Base-by-base conservation (phyloP, 164 flowering plant genomes). In the Dillenia turbinata region DNA sequence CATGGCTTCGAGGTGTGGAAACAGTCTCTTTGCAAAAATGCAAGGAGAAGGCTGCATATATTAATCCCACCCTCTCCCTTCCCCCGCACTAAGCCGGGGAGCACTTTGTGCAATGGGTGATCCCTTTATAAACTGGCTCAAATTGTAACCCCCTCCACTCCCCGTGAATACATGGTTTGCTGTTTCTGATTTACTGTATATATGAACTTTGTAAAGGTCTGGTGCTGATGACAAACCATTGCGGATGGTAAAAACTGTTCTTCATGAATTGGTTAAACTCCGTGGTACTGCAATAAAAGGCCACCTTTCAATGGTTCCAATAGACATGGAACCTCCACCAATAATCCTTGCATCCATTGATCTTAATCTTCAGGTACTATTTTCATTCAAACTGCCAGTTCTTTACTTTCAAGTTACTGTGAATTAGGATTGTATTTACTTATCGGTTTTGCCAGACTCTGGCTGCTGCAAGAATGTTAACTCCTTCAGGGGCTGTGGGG, bases 221-320 rank as follows among this genome's bases (percentile, higher is more conserved):
- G 99, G 99, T 64, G 94, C 97, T 60, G 99, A 95, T 81, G 99
- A 95, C 75, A 95, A 95, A 67, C 99, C 99, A 19, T 73, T 95
- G 75, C 85, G 99, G 11, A 95, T 95, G 99, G 97, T 95, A 44
- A 95, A 95, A 77, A 95, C 99, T 71, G 97, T 95, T 58, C 80
- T 95, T 10, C 99, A 95, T 79, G 99, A 95, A 70, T 96, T 95
- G 51, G 99, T 95, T 58, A 95, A 95, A 75, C 93, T 95, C 66
- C 90, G 99, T 47, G 97, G 97, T 44, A 94, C 97, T 53, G 90
- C 97, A 60, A 92, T 95, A 12, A 95, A 95, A 70, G 97, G 97
- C 49, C 99, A 95, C 70, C 86, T 95, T 52, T 95, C 99, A 16
- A 82, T 95, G 97, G 99, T 95, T 59, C 99, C 99, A 26, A 95